These are phyloP conservation scores for Lodderomyces theae DNA, from an alignment of 1,139 yeast species.

Conservation along the genomic window DNA sequence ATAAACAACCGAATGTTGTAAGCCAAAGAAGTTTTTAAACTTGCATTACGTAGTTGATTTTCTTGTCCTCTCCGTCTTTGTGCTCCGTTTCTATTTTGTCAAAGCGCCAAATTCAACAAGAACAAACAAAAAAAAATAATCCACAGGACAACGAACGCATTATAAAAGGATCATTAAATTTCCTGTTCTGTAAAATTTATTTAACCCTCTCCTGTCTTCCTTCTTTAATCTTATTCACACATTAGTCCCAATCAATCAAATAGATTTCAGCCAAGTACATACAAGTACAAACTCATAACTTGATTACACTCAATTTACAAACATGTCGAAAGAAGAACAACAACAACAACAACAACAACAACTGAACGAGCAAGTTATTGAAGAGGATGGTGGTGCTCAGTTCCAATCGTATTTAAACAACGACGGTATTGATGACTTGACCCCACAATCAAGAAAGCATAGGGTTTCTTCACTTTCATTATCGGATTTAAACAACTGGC, in stretches of 20 bases:
- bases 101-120: background rate
- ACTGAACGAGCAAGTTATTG: constrained; percentile 7
- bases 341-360: no score
- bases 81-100: no score
- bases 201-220: background rate
- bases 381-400: constrained; percentile 17
- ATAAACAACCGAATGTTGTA: no score
- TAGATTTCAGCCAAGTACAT: background rate
- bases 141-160: background rate
- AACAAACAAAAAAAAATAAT: background rate
- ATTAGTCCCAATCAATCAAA: no score
- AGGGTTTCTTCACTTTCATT: constrained; percentile 69
- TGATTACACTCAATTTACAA: background rate
- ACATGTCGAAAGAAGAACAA: constrained; percentile 1
- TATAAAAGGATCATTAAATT: constrained; percentile 1
- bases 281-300: no score
- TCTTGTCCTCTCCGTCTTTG: no score
- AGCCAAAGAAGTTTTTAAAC: no score
- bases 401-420: constrained; percentile 61
- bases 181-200: background rate
- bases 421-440: constrained; percentile 66
- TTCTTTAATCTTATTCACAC: background rate
- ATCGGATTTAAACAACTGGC: constrained; percentile 65
- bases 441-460: constrained; percentile 59
- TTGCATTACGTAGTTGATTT: no score